phyloP scores from a whole-genome alignment of 768 basidiomycete species.

The Lactifluus echinatus region DNA sequence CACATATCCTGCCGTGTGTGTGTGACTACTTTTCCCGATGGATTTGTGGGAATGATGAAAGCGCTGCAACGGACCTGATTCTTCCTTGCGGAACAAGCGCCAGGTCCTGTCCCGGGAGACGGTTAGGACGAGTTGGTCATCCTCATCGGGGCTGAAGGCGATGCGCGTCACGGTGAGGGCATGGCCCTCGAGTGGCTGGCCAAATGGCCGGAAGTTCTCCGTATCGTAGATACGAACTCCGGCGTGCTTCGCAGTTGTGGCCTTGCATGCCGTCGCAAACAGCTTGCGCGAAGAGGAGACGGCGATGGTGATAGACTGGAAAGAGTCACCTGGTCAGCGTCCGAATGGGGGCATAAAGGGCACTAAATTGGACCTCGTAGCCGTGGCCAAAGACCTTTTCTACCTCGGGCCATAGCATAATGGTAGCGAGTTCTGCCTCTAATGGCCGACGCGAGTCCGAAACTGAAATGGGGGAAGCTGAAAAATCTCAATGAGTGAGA shows the following conservation, averaged over 20 bases:
- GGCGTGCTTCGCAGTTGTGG: constrained; percentile 83
- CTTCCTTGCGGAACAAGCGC: constrained; percentile 58
- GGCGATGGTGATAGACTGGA: constrained; percentile 73
- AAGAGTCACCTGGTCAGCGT: not conserved
- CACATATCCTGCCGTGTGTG: constrained; percentile 38
- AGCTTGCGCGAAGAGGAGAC: constrained; percentile 60
- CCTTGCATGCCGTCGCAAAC: constrained; percentile 86
- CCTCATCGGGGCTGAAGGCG: constrained; percentile 84
- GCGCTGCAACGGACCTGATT: constrained; percentile 32
- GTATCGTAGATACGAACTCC: constrained; percentile 78
- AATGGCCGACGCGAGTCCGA: constrained; percentile 44
- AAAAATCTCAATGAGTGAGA: constrained; percentile 5
- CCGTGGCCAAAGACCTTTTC: constrained; percentile 98
- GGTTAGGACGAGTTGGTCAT: constrained; percentile 70
- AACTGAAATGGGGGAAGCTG: constrained; percentile 24
- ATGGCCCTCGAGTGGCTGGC: constrained; percentile 74
- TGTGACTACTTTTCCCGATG: not conserved
- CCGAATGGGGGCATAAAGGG: not conserved
- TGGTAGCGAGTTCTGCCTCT: constrained; percentile 81
- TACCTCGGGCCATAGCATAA: constrained; percentile 92
- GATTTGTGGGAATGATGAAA: not conserved
- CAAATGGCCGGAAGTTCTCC: constrained; percentile 57
- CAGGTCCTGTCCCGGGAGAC: constrained; percentile 91
- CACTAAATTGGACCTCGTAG: constrained; percentile 62
- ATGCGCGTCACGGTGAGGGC: constrained; percentile 83